Base-by-base conservation (phyloP, 1,284 basidiomycete genomes). In the Austroboletus novae-zelandiae region DNA sequence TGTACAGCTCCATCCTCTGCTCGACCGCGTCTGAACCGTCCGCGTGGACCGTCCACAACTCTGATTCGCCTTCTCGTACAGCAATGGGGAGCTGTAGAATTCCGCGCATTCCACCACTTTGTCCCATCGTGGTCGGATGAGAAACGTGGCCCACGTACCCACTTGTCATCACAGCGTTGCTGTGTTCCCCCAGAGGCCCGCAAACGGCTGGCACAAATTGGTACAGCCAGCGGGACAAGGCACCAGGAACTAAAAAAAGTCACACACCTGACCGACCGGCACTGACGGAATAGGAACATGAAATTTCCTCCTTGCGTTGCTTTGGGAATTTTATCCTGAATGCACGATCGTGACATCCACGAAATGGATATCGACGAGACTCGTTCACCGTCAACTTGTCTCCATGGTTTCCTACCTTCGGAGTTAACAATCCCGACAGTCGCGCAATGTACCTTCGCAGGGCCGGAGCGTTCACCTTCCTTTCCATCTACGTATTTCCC, bases 161-260 rank as follows among this genome's bases (percentile, higher is more conserved):
- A n/a, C n/a, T n/a, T n/a, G n/a, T n/a, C n/a, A n/a, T n/a, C 20
- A 23, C 20, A 23, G 20, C 20, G 20, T n/a, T 50, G 47, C 42
- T 27, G 41, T 53, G 44, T 20, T 39, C 20, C 15, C 30, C 15
- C 2, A 11, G 32, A 40, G 45, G 50, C 42, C 35, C 46, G 46
- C 45, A 53, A 45, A 46, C 18, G 59, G 34, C 40, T 45, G 57
- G 57, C 23, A 41, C 39, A 54, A 36, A 31, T 48, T 40, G 35
- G 40, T 53, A 59, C 58, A 58, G 59, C 59, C 55, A 31, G 40
- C 17, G 39, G n/a, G 30, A 23, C 13, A 40, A 65, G 60, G 60
- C 45, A 61, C 62, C 62, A 65, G 60, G 63, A n/a, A 61, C 61
- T n/a, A 23, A 23, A 23, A 23, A 23, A 23, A 23, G 20, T 23